Evolutionary conservation across 2,329 filamentous ascomycete species (phyloP), one percentile per base, ranked within the genome.

Genomic region (Massarina eburnea): DNA sequence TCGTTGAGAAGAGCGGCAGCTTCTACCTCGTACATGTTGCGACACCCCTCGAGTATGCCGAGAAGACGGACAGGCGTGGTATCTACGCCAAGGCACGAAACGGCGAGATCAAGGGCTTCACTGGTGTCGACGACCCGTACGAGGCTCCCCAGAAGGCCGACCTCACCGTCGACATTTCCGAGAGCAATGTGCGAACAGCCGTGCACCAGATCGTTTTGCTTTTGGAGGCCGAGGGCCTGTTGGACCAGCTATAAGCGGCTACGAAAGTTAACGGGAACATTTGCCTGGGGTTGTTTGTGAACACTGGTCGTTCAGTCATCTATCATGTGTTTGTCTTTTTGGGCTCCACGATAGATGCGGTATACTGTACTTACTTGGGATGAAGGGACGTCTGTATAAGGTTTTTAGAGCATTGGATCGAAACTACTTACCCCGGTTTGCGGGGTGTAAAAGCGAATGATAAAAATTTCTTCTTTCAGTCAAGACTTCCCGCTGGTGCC

Each of bases 91-190:
- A 83, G 70, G 94, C 94, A 32, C 83, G 94, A 52, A 81, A 79
- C 17, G 94, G 94, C 47, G 88, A 96, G 77, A 95, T 99, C 74
- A 94, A 91, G 83, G 91, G 91, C 55, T 99, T 99, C 81, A 99
- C 94, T 7, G 94, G 94, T 64, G 91, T 99, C 46, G 92, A 97
- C 69, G 92, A 97, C 76, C 91, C 94, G 39, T 99, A 99, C 69
- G 94, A 99, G 84, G 68, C 73, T 18, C 94, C 94, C 8, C 64
- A 74, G 57, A 91, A 92, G 75, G 82, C 91, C 24, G 85, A 97
- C 70, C 78, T 99, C 55, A 83, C 84, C 4, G 92, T 97, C 30
- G 88, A 97, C 72, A 71, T 86, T 45, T 85, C 88, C 75, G 94
- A 87, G 81, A 90, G 89, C 73, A 88, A 84, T 57, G 91, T 97